phyloP scores from a whole-genome alignment of 257 asterid genomes.

The Solanum paucissectum region DNA sequence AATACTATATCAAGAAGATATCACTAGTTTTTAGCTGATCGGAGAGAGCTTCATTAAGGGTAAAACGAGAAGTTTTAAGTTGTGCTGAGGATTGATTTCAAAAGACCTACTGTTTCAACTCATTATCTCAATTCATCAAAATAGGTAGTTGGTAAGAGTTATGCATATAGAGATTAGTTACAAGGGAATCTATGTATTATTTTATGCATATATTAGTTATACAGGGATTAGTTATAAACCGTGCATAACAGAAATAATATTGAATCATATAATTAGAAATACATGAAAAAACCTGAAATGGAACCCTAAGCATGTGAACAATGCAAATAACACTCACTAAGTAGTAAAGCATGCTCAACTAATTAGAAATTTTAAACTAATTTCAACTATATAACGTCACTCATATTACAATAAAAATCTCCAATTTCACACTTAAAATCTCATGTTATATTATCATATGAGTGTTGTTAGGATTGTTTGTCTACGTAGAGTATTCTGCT shows the following conservation, averaged over 20 bases:
- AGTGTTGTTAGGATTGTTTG: background rate
- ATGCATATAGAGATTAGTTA: background rate
- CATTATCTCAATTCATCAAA: background rate
- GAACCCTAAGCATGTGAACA: background rate
- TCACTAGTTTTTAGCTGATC: background rate
- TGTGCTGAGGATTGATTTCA: background rate
- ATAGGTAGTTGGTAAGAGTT: background rate
- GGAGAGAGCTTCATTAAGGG: background rate
- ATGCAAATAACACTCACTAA: background rate
- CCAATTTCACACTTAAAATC: background rate
- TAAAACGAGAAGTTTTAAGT: background rate
- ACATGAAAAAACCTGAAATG: background rate
- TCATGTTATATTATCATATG: background rate
- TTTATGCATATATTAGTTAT: background rate
- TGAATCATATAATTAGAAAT: background rate
- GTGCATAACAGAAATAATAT: background rate
- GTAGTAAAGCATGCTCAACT: background rate
- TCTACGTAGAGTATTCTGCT: background rate
- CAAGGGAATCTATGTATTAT: no score
- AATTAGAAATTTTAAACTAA: no score
- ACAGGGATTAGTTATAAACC: no score
- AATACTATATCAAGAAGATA: background rate
- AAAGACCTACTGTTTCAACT: background rate
- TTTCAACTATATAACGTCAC: background rate
- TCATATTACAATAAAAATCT: background rate